These are phyloP conservation scores for Hypoxylon sp. DNA, from an alignment of 2,329 filamentous ascomycete genomes.

Conservation along the genomic window DNA sequence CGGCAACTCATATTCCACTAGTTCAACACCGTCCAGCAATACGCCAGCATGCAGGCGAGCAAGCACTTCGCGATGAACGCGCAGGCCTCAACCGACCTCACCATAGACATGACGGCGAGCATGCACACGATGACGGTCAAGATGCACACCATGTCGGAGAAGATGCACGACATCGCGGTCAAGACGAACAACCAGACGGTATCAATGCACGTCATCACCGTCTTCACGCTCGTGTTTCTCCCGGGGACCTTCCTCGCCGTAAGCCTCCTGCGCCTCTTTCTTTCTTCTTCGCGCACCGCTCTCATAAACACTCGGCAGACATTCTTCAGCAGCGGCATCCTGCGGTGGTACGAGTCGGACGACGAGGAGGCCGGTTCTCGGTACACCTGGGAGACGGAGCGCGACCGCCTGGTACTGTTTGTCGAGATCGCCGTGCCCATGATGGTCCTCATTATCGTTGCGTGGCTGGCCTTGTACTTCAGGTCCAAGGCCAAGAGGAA, in stretches of 20 bases:
- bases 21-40: slow-evolving; percentile 6
- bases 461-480: slow-evolving; percentile 11
- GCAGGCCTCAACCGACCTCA: background rate
- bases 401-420: slow-evolving; percentile 14
- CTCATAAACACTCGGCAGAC: slow-evolving; percentile 14
- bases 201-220: slow-evolving; percentile 19
- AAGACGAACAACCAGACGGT: slow-evolving; percentile 16
- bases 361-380: slow-evolving; percentile 4
- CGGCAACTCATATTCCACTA: background rate
- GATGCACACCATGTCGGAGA: slow-evolving; percentile 22
- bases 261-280: slow-evolving; percentile 12
- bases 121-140: slow-evolving; percentile 16
- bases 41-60: slow-evolving; percentile 16
- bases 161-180: slow-evolving; percentile 20
- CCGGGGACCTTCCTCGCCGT: slow-evolving; percentile 21
- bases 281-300: background rate
- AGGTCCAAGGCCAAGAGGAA: slow-evolving; percentile 1
- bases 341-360: slow-evolving; percentile 13
- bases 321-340: slow-evolving; percentile 21
- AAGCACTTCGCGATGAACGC: slow-evolving; percentile 13
- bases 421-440: slow-evolving; percentile 17
- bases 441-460: slow-evolving; percentile 18
- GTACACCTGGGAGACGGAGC: slow-evolving; percentile 15
- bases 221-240: slow-evolving; percentile 17
- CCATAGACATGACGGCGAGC: background rate